Base-by-base conservation (phyloP, 257 asterid species). In the Solanum bulbocastanum region DNA sequence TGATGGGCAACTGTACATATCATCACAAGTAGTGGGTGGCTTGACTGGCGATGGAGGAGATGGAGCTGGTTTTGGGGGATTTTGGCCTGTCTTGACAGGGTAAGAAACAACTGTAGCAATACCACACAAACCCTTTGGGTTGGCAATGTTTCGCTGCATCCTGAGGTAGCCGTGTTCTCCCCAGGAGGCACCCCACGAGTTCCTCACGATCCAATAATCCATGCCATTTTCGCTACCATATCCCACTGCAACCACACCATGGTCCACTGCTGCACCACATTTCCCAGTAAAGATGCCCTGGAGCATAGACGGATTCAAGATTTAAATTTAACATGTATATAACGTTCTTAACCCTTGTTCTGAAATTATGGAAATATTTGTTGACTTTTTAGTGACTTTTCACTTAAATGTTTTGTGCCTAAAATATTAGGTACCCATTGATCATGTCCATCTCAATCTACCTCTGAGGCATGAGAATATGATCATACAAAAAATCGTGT, bases 181-280 rank as follows among this genome's bases (percentile, higher is more conserved):
- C 98, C 98, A 96, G 12, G 87, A 78, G 0, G 65, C 65, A 20
- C 98, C 98, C 96, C 98, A 96, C 0, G 98, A 96, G 93, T 96
- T 96, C 90, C 96, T 90, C 3, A 96, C 94, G 0, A 95, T 94
- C 98, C 98, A 94, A 72, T 93, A 96, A 69, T 96, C 98, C 0
- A 75, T 11, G 15, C 94, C 96, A 8, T 90, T 78, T 84, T 91
- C 96, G 2, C 89, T 79, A 27, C 98, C 98, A 25, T 94, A 94
- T 8, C 98, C 98, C 15, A 96, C 97, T 32, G 85, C 95, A 62
- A 40, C 89, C 88, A 94, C 98, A 58, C 98, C 98, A n/a, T 96
- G 98, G 89, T 96, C 98, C 87, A 94, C 88, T 56, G 72, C 62
- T 12, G 85, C 44, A 23, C 98, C 96, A 76, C 98, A 96, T 69